phyloP scores from a whole-genome alignment of 164 flowering plant species.

The Tetracentron sinense region DNA sequence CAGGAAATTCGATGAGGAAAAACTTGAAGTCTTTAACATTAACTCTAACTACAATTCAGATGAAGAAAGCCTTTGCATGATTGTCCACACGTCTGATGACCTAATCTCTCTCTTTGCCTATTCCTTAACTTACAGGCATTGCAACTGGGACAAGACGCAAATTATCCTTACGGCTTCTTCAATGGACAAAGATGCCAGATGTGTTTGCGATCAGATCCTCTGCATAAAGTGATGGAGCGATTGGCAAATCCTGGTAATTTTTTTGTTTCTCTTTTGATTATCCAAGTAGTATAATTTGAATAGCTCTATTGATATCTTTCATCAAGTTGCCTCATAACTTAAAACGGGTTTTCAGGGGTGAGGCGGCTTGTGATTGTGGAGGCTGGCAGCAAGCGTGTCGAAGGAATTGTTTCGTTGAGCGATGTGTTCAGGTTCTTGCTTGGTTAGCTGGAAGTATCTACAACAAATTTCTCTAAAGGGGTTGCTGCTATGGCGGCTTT shows the following conservation, averaged over 20 bases:
- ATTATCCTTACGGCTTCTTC: conserved; percentile 42
- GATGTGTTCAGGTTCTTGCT: conserved; percentile 79
- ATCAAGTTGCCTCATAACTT: neutral
- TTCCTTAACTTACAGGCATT: conserved; percentile 53
- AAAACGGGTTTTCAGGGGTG: conserved; percentile 51
- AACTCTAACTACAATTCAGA: neutral
- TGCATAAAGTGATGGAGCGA: conserved; percentile 88
- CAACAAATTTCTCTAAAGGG: conserved; percentile 4
- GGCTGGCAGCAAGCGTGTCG: conserved; percentile 93
- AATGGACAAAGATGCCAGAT: conserved; percentile 80
- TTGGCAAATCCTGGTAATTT: conserved; percentile 69
- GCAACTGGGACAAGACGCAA: conserved; percentile 74
- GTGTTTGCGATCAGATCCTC: conserved; percentile 85
- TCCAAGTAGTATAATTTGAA: neutral
- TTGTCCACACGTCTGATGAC: neutral
- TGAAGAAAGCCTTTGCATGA: neutral
- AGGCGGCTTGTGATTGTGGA: conserved; percentile 80
- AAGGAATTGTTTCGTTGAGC: conserved; percentile 73
- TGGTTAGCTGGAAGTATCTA: conserved; percentile 33
- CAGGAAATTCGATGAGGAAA: neutral
- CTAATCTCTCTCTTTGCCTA: neutral
- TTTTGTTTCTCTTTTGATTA: neutral
- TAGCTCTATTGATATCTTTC: no score
- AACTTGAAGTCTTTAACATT: neutral
- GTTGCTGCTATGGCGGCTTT: conserved; percentile 13